Evolutionary conservation across 441 rosid species (phyloP), one percentile per base, ranked within the genome.

Genomic region (Gossypium schwendimanii): DNA sequence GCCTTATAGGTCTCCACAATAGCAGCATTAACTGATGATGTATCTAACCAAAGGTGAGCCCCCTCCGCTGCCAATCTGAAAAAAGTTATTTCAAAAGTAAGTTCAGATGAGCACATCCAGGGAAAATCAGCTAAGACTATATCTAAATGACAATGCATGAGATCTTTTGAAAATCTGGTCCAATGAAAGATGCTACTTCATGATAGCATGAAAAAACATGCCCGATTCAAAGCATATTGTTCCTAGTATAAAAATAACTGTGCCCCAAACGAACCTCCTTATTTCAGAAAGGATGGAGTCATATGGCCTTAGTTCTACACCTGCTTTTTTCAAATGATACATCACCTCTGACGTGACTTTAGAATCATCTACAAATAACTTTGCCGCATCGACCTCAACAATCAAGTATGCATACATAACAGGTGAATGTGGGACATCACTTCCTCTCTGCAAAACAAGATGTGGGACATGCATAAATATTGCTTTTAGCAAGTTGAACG

Each of bases 371-470:
- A 88, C 77, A 77, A 92, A 91, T 70, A 95, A 73, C 75, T 84
- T 84, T 73, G 97, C 95, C 68, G 80, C 80, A 77, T 86, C 88
- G 54, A 83, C 80, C 84, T 85, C 96, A 63, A 95, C 92, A 14
- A 86, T 82, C 71, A 95, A 73, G 84, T 95, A 92, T 28, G 98
- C 93, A 76, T 95, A 95, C 87, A 84, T 87, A 64, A 95, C 98
- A 65, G 99, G 98, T 24, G 98, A 92, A 86, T 92, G 90, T 73
- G 98, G 98, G 83, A 92, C 89, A 82, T 95, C 99, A 33, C 86
- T 81, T 75, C 98, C 99, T 85, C 99, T 88, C 99, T 95, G 87
- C 83, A 86, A 78, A 64, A 73, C 69, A 63, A 78, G 54, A 65
- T 23, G 44, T 17, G 68, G 52, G 28, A 10, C 24, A 39, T 18